Percentiles rank a stretch among this genome's conserved stretches.
These are phyloP conservation scores for Fusarium mexicanum DNA, from an alignment of 2,329 filamentous ascomycete genomes.

Conservation along the genomic window DNA sequence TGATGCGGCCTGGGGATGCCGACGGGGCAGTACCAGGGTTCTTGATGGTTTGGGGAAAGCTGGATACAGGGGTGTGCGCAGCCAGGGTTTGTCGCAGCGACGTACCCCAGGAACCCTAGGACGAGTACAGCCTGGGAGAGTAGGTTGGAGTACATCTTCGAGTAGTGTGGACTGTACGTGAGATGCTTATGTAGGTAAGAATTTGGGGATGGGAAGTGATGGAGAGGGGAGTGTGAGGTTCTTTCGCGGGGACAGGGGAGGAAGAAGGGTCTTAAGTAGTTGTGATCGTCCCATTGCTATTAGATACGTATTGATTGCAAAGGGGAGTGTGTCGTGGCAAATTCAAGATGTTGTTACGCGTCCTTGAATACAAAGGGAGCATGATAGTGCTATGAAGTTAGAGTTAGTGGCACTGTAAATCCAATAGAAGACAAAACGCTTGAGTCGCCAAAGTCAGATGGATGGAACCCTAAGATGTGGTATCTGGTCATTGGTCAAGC, in stretches of 20 bases:
- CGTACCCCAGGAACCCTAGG: not conserved
- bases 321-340: too few relatives aligned
- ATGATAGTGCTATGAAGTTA: rapidly evolving
- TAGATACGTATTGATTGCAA: rapidly evolving
- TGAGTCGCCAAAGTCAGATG: not conserved
- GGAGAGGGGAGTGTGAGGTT: rapidly evolving
- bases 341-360: not conserved
- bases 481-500: too few relatives aligned
- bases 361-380: not conserved
- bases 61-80: not conserved
- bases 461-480: not conserved
- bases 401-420: too few relatives aligned
- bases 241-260: not conserved
- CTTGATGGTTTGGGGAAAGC: not conserved
- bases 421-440: not conserved
- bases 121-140: not conserved
- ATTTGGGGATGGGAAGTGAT: not conserved
- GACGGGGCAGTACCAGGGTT: not conserved
- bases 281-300: not conserved
- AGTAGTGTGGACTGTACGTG: rapidly evolving
- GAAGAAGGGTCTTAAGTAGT: not conserved
- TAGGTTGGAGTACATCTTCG: not conserved
- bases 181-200: not conserved
- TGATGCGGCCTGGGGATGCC: not conserved
- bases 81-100: not conserved